These are phyloP conservation scores for Chlamydomonas eustigma DNA, from an alignment of 139 green algal species.

Conservation along the genomic window DNA sequence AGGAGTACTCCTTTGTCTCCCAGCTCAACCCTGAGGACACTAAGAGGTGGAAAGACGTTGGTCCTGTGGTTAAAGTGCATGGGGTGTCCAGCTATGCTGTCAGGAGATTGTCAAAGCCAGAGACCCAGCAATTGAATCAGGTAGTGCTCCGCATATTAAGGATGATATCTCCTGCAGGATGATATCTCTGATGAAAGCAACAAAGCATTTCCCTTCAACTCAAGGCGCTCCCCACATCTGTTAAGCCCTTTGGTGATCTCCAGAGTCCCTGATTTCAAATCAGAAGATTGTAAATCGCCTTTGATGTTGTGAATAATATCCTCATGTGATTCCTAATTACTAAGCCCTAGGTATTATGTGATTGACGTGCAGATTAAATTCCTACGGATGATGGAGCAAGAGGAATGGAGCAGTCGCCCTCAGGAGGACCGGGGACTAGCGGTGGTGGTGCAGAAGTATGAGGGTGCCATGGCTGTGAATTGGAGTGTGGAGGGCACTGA, in stretches of 20 bases:
- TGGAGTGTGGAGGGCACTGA: not conserved
- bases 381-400: slow-evolving; percentile 35
- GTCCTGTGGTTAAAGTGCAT: slow-evolving; percentile 12
- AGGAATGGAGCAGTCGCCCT: slow-evolving; percentile 10
- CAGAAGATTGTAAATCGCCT: too few species aligned
- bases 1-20: slow-evolving; percentile 15
- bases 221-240: too few species aligned
- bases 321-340: too few species aligned
- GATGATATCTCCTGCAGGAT: too few species aligned
- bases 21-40: slow-evolving; percentile 10
- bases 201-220: too few species aligned
- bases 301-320: too few species aligned
- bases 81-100: slow-evolving; percentile 22
- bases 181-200: too few species aligned
- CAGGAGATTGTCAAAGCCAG: not conserved
- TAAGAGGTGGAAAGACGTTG: slow-evolving; percentile 16
- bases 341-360: not conserved
- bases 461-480: not conserved
- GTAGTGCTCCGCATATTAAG: too few species aligned
- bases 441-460: slow-evolving; percentile 12
- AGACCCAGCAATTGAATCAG: slow-evolving; percentile 13
- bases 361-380: slow-evolving; percentile 16
- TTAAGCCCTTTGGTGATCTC: too few species aligned
- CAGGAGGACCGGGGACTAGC: slow-evolving; percentile 14
- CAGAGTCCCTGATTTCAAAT: too few species aligned